Evolutionary conservation across 441 rosid genomes (phyloP), one percentile per base, ranked within the genome.

Genomic region (Raphanus hybrid): DNA sequence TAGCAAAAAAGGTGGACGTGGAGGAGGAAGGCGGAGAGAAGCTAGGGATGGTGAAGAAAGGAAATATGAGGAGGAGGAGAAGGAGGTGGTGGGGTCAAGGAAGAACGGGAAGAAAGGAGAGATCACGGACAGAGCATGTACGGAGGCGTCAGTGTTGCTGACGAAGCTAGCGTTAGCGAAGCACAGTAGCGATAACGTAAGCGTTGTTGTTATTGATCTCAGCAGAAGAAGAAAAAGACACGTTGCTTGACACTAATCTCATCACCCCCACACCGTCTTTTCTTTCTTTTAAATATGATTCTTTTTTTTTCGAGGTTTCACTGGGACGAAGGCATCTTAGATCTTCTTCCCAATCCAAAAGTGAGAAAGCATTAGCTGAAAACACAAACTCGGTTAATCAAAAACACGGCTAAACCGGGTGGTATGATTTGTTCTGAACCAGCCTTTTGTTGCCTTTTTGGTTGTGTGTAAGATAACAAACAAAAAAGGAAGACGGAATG

Each of bases 121-220:
- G 34, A 29, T 29, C 34, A 29, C 34, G 34, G 34, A 29, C 34
- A 29, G 34, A 29, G 34, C 34, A 29, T 29, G 34, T 29, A 29
- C 34, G 34, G 34, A 29, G 34, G 34, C 90, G 64, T 82, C 93
- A 6, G 73, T 82, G 74, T 58, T 86, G 79, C 78, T 86, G 75
- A 85, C 87, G 50, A 86, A 86, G 82, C 72, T 87, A 57, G 89
- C 93, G 6, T 77, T 89, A 77, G 88, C 87, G 0, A 86, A 85
- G 80, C 87, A 84, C 35, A 87, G 87, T 60, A 16, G 82, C n/a
- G 93, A 89, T 76, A 89, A 89, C 76, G 86, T 89, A 32, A 89
- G 88, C 75, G 91, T 89, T 6, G 83, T 89, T 20, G 89, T 86
- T 67, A 85, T 89, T 72, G 87, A 89, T 79, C 88, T 89, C 1